Evolutionary conservation across 2,329 filamentous ascomycete genomes (phyloP), one percentile per base, ranked within the genome.

Genomic region (Colletotrichum eremochloae): DNA sequence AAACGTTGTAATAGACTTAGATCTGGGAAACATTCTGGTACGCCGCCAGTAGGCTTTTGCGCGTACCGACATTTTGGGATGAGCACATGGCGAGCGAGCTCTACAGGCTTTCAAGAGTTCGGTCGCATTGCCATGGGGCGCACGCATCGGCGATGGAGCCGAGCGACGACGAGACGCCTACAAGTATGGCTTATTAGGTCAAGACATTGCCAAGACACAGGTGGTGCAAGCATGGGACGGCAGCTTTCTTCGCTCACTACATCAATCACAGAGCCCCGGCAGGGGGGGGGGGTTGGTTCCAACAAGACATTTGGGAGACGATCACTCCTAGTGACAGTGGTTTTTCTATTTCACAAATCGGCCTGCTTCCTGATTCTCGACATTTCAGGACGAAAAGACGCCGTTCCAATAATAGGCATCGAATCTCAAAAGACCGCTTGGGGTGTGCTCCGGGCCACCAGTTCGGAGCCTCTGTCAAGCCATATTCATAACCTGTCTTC

Each of bases 1-100:
- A 58, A 50, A 58, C 38, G 44, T 40, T 58, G 36, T 58, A 63
- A 67, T 38, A 56, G 36, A 56, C 40, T 57, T 12, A 11, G 48
- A 52, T 44, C 33, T 46, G 57, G 57, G 57, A 61, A 18, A n/a
- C 20, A 6, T 7, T n/a, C 3, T 3, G 29, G 5, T 31, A 57
- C 20, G 33, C 53, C 11, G 20, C 40, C 20, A 40, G 33, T 24
- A 2, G 0, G n/a, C 12, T 9, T 6, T 5, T 24, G 33, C 7
- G 55, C 9, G 2, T 14, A 15, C 11, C 2, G 33, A 20, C 12
- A 11, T 9, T 12, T 36, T 38, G 55, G 9, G 2, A 9, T 40
- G 33, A 24, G 6, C 33, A 24, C 33, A 14, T 33, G 9, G n/a
- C 15, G 18, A 2, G 12, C 40, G 20, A 2, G 12, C 4, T 38